Conservation (phyloP, 257 asterid genomes). For the Eustoma russellianum region DNA sequence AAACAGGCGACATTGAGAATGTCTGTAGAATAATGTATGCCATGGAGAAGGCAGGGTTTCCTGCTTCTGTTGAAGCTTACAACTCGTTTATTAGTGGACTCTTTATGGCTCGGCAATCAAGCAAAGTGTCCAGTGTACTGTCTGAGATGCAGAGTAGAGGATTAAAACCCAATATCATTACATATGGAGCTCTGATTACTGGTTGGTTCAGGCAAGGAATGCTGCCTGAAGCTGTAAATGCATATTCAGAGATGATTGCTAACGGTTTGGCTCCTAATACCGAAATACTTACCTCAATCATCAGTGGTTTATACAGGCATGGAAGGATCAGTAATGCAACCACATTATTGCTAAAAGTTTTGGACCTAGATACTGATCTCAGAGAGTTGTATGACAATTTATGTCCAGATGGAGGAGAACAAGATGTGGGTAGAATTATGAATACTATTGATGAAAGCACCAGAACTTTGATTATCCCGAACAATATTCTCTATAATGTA, state of each 20-base stretch:
- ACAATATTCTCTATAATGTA: constrained; percentile 57
- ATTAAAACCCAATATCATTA: constrained; percentile 44
- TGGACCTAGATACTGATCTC: constrained; percentile 41
- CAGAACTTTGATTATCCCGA: constrained; percentile 33
- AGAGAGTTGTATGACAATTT: constrained; percentile 30
- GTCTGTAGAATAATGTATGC: constrained; percentile 41
- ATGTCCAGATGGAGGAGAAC: constrained; percentile 18
- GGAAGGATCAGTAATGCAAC: constrained; percentile 57
- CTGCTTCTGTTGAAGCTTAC: constrained; percentile 62
- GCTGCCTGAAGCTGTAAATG: constrained; percentile 54
- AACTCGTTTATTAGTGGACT: constrained; percentile 73
- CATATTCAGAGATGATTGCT: constrained; percentile 68
- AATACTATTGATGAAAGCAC: constrained; percentile 44
- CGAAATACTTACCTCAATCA: constrained; percentile 52
- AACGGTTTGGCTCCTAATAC: constrained; percentile 60
- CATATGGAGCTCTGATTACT: constrained; percentile 74
- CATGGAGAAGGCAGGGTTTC: constrained; percentile 45
- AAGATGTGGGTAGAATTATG: constrained; percentile 34
- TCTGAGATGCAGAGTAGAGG: constrained; percentile 45
- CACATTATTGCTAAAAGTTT: constrained; percentile 49
- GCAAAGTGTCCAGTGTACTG: constrained; percentile 35
- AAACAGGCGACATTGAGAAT: constrained; percentile 48
- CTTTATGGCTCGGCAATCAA: constrained; percentile 43
- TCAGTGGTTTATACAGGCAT: constrained; percentile 65
- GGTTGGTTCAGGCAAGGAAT: constrained; percentile 80